These are phyloP conservation scores for Alternaria arborescens DNA, from an alignment of 2,329 filamentous ascomycete species.

Conservation along the genomic window DNA sequence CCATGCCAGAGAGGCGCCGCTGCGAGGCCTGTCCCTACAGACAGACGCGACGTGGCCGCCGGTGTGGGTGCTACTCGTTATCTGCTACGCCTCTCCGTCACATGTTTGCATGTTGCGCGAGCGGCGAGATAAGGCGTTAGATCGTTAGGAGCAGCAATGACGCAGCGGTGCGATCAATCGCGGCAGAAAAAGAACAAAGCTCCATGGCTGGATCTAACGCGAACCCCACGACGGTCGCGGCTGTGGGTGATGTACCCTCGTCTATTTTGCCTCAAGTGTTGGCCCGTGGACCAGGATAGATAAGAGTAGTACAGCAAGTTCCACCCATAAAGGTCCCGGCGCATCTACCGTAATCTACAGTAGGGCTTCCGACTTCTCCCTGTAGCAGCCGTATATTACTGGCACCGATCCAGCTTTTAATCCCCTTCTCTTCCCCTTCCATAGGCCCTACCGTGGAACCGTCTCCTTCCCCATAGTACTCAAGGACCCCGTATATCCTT, in stretches of 20 bases:
- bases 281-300: slow-evolving; percentile 49
- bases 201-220: slow-evolving; percentile 37
- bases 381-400: slow-evolving; percentile 43
- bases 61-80: slow-evolving; percentile 21
- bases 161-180: slow-evolving; percentile 36
- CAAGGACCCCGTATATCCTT: slow-evolving; percentile 13
- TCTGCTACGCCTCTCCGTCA: slow-evolving; percentile 21
- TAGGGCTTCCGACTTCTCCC: slow-evolving; percentile 44
- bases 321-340: slow-evolving; percentile 46
- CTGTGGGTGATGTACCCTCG: slow-evolving; percentile 45
- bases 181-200: slow-evolving; percentile 45
- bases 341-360: slow-evolving; percentile 38
- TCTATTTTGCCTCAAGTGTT: slow-evolving; percentile 47
- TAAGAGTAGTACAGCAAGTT: slow-evolving; percentile 48
- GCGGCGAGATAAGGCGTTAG: slow-evolving; percentile 35
- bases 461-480: slow-evolving; percentile 6
- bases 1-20: slow-evolving; percentile 15
- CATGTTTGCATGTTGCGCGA: slow-evolving; percentile 17
- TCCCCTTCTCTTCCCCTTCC: slow-evolving; percentile 18
- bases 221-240: slow-evolving; percentile 48
- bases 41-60: slow-evolving; percentile 22
- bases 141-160: slow-evolving; percentile 29
- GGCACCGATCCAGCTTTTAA: slow-evolving; percentile 32
- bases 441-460: slow-evolving; percentile 23
- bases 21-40: slow-evolving; percentile 19